Base-by-base conservation (phyloP, 306 rosid genomes). In the Inga leiocalycina region DNA sequence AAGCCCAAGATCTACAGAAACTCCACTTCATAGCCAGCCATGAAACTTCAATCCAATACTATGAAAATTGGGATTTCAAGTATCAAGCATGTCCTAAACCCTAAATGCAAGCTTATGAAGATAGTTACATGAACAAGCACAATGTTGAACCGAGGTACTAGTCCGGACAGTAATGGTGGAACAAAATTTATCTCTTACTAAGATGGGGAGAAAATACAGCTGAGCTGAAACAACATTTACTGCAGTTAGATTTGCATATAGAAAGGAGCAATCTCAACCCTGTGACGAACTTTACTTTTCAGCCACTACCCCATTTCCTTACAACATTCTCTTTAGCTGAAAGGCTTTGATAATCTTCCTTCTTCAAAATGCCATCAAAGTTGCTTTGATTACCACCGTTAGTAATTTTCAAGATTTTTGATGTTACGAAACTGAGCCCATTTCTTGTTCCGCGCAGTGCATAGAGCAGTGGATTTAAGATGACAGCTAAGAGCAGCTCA, bases 401-500 rank as follows among this genome's bases (percentile, higher is more conserved):
- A 16, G 84, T 61, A 79, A 65, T 87, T 84, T 90, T 71, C 84
- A 84, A 78, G 44, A 91, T 70, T 89, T 79, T 87, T 6, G 92
- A 87, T 76, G 97, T 80, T 75, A 93, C 10, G 48, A 85, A 90
- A 75, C 88, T 77, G 34, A 94, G 84, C 74, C 92, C 93, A 68
- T 89, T 91, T 89, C 97, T 92, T 81, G 97, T 89, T 81, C 97
- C 94, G 81, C 99, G 90, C 66, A 96, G 84, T 74, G 88, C 87
- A 84, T 92, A 92, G 81, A 96, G 80, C 88, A 94, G 81, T 8
- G 98, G 97, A 81, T 96, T 96, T 88, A 94, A 43, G 84, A 90
- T 70, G 78, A 91, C 87, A 19, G 99, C 99, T 43, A 96, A 89
- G 89, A 94, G 75, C 89, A 94, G 71, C 66, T 91, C 97, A 76